Evolutionary conservation across 768 basidiomycete genomes (phyloP), one percentile per base, ranked within the genome.

Genomic region (Tremella mesenterica): DNA sequence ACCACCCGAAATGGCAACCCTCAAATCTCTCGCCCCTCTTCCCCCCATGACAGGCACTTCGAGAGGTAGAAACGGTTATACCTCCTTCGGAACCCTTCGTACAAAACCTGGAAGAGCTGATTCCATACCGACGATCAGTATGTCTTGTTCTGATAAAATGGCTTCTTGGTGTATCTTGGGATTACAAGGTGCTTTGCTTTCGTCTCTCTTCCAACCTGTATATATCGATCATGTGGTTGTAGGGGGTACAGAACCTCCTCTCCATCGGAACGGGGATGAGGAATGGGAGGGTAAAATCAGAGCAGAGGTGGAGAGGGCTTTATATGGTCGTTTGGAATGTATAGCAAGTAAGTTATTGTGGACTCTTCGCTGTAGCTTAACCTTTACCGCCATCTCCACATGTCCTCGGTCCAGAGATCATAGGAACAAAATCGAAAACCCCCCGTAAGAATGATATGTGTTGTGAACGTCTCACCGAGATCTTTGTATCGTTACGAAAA

Each of bases 131-230:
- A 88, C 92, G 1, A 69, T 80, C 0, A 88, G 81, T 64, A 87
- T 95, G 84, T 88, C 90, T 0, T 97, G 92, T 74, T 88, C 86
- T 60, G 92, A 97, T 70, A 97, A 97, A 73, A 84, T 97, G 36
- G 88, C 89, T 0, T 75, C 80, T 4, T 97, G 91, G 90, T 82
- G 79, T 50, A 80, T 85, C 0, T 75, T 89, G 3, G 92, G 92
- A 0, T 77, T 93, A 23, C 89, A 93, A 65, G 92, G 93, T 2
- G 84, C 86, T 1, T 75, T 95, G 44, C 80, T 80, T 2, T 78
- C 83, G 7, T 4, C 73, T 55, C 14, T 76, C 80, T 57, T 74
- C 82, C 34, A 60, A 2, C 86, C 86, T 0, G 52, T 92, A 6
- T 88, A 88, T 65, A 72, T 92, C 20, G 71, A 75, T 38, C 65